Percentiles rank a stretch among this genome's conserved stretches.
These are phyloP conservation scores for Diaporthe sp. DNA, from an alignment of 2,329 filamentous ascomycete genomes.

Conservation along the genomic window DNA sequence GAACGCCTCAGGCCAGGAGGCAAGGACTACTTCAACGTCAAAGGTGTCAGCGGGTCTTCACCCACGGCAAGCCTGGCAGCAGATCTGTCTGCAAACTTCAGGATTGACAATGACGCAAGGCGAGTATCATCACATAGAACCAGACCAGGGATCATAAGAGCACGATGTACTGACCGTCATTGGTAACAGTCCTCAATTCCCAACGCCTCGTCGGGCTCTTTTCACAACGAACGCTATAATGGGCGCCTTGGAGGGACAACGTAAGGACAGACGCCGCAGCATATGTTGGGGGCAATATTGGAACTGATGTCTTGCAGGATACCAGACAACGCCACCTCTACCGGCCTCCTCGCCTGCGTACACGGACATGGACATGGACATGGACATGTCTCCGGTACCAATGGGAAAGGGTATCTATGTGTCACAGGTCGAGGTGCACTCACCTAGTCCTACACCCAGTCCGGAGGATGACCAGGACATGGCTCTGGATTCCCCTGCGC, in stretches of 20 bases:
- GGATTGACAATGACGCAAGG: constrained; percentile 87
- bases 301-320: constrained; percentile 62
- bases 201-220: constrained; percentile 84
- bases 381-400: constrained; percentile 94
- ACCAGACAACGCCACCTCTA: constrained; percentile 85
- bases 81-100: constrained; percentile 96
- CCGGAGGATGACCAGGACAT: constrained; percentile 57
- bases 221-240: constrained; percentile 81
- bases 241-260: constrained; percentile 63
- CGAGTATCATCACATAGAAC: constrained; percentile 54
- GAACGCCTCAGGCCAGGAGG: constrained; percentile 70
- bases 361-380: constrained; percentile 65
- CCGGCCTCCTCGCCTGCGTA: constrained; percentile 82
- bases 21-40: constrained; percentile 84
- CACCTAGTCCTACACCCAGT: constrained; percentile 73
- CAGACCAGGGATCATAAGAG: not conserved
- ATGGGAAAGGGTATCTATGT: constrained; percentile 79
- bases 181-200: constrained; percentile 76
- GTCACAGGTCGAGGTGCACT: constrained; percentile 74
- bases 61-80: constrained; percentile 91
- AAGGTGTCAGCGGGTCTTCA: constrained; percentile 84
- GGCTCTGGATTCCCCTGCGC: constrained; percentile 67
- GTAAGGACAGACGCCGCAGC: constrained; percentile 56
- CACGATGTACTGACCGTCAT: constrained; percentile 35
- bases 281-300: constrained; percentile 10